phyloP scores from a whole-genome alignment of 2,329 filamentous ascomycete species.

The Cryphonectria japonica region DNA sequence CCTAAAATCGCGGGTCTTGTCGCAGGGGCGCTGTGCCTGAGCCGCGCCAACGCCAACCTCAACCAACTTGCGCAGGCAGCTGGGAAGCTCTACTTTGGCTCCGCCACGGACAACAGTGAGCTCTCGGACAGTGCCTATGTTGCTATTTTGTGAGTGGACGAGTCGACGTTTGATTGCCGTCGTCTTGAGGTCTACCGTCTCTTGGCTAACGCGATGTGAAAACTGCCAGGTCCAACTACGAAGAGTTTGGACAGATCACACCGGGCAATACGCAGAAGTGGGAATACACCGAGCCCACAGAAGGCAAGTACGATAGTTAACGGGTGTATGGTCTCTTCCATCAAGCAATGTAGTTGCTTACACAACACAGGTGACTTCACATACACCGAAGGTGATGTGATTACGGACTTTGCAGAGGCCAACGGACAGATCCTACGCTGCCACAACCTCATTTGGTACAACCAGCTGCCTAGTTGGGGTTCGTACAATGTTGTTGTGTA shows the following conservation, averaged over 20 bases:
- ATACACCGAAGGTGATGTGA: conserved; percentile 59
- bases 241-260: conserved; percentile 67
- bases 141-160: conserved; percentile 47
- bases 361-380: conserved; percentile 54
- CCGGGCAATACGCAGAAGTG: conserved; percentile 69
- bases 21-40: conserved; percentile 10
- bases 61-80: conserved; percentile 28
- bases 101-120: conserved; percentile 64
- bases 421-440: conserved; percentile 62
- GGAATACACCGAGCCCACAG: conserved; percentile 62
- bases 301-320: conserved; percentile 35
- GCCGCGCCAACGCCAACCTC: conserved; percentile 24
- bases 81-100: conserved; percentile 59
- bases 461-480: conserved; percentile 56
- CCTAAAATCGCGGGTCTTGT: conserved; percentile 6
- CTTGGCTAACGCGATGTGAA: not conserved
- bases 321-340: too few species aligned
- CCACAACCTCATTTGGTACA: conserved; percentile 61
- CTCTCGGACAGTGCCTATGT: conserved; percentile 59
- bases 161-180: not conserved
- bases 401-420: conserved; percentile 51
- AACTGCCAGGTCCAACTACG: conserved; percentile 45
- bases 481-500: not conserved
- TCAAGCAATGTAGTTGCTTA: not conserved
- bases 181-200: too few species aligned